Percentiles rank a stretch among this genome's conserved stretches.
phyloP scores from a whole-genome alignment of 2,329 filamentous ascomycete species.

The Apiospora hydei region DNA sequence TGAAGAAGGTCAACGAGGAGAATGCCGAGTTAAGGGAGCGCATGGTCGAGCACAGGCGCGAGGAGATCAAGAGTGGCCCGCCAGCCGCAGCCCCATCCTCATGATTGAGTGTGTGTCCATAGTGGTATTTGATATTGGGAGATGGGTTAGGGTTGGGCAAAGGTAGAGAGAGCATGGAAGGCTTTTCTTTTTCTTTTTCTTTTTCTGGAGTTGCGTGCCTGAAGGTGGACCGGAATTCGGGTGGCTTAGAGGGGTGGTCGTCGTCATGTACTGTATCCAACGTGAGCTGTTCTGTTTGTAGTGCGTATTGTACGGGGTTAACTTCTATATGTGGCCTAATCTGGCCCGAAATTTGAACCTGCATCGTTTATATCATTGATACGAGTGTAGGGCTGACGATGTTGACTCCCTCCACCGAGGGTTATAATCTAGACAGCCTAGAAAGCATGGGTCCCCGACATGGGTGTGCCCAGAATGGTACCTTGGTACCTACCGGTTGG shows the following conservation, averaged over 20 bases:
- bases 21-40: constrained; percentile 11
- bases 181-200: too few relatives aligned
- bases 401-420: not conserved
- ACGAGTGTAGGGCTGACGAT: not conserved
- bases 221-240: not conserved
- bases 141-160: not conserved
- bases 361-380: not conserved
- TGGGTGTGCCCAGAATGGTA: constrained; percentile 8
- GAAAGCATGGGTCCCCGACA: not conserved
- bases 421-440: not conserved
- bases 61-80: constrained; percentile 9
- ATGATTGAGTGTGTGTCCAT: not conserved
- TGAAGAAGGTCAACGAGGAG: constrained; percentile 21
- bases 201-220: not conserved
- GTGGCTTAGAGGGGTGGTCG: not conserved
- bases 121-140: not conserved
- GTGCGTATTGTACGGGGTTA: not conserved
- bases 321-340: not conserved
- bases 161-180: too few relatives aligned
- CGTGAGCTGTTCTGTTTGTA: not conserved
- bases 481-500: not conserved
- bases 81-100: not conserved
- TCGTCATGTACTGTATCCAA: constrained; percentile 12
- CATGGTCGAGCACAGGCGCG: constrained; percentile 1
- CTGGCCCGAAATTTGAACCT: not conserved